Percentiles rank a stretch among this genome's conserved stretches.
phyloP scores from a whole-genome alignment of 176 grass and related monocot species.

The Secale cereale region DNA sequence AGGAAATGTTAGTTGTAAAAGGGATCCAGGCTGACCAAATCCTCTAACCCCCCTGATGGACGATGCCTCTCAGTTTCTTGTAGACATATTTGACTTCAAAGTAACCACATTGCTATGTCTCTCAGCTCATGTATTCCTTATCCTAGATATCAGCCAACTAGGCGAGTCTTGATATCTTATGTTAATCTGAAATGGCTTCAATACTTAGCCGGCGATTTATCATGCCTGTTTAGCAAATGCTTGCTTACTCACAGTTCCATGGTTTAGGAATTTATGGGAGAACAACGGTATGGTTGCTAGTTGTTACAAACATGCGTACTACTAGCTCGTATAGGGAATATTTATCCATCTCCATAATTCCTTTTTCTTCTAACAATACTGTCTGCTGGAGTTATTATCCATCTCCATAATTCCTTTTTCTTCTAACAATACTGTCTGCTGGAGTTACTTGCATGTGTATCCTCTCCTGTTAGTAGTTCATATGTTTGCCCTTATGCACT shows the following conservation, averaged over 20 bases:
- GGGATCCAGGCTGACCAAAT: background rate
- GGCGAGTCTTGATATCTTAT: background rate
- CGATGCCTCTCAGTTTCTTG: background rate
- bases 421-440: background rate
- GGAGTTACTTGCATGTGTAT: constrained; percentile 17
- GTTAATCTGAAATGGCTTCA: background rate
- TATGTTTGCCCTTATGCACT: constrained; percentile 17
- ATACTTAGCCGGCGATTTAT: background rate
- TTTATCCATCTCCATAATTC: background rate
- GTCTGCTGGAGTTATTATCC: constrained; percentile 12
- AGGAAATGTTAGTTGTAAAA: background rate
- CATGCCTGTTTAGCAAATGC: background rate
- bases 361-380: background rate
- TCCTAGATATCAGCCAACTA: background rate
- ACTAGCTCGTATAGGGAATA: background rate
- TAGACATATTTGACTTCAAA: background rate
- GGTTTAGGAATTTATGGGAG: constrained; percentile 18
- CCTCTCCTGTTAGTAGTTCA: constrained; percentile 14
- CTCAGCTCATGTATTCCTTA: background rate
- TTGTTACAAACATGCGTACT: background rate
- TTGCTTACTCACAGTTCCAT: background rate
- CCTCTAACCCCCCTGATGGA: background rate
- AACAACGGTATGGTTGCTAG: background rate
- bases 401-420: background rate
- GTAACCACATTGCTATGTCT: background rate